A percentile compares a stretch with the other conserved stretches of the same genome.
Evolutionary conservation across 1,139 yeast species (phyloP).

Genomic region (Groenewaldozyma auringiensis): DNA sequence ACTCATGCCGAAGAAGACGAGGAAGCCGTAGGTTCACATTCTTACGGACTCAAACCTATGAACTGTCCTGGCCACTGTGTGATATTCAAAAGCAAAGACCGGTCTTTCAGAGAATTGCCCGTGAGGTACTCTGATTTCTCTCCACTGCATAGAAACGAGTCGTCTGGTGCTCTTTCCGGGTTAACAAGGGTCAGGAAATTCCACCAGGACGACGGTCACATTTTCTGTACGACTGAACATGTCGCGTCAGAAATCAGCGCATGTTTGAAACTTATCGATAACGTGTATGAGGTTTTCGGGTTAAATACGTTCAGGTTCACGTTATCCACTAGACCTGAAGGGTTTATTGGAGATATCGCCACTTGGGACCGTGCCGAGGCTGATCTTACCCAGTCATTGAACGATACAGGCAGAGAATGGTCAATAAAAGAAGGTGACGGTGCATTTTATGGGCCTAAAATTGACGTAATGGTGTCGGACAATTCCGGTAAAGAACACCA

Average conservation of each 20-base stretch:
- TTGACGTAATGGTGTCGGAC: conserved; percentile 80
- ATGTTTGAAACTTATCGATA: conserved; percentile 66
- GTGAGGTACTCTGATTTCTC: conserved; percentile 87
- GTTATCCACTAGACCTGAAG: conserved; percentile 84
- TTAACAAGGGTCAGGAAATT: conserved; percentile 91
- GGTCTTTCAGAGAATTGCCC: conserved; percentile 87
- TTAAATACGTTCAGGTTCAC: conserved; percentile 61
- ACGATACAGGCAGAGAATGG: conserved; percentile 59
- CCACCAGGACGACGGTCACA: conserved; percentile 98
- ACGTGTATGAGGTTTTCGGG: conserved; percentile 74
- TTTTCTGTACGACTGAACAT: conserved; percentile 81
- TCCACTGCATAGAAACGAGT: conserved; percentile 90
- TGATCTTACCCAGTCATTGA: conserved; percentile 58
- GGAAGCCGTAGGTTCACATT: conserved; percentile 40
- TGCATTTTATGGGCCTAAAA: conserved; percentile 93
- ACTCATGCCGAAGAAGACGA: conserved; percentile 24
- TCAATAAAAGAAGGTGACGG: conserved; percentile 85
- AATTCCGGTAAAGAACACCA: conserved; percentile 81
- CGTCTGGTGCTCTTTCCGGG: conserved; percentile 91
- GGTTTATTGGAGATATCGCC: conserved; percentile 69
- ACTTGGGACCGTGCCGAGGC: conserved; percentile 85
- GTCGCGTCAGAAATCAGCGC: conserved; percentile 69
- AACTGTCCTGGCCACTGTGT: conserved; percentile 98
- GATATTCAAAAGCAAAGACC: conserved; percentile 70
- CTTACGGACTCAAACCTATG: conserved; percentile 91